Percentiles rank a stretch among this genome's conserved stretches.
Conservation (phyloP, 2,329 filamentous ascomycete genomes). For the Fusarium albosuccineum region DNA sequence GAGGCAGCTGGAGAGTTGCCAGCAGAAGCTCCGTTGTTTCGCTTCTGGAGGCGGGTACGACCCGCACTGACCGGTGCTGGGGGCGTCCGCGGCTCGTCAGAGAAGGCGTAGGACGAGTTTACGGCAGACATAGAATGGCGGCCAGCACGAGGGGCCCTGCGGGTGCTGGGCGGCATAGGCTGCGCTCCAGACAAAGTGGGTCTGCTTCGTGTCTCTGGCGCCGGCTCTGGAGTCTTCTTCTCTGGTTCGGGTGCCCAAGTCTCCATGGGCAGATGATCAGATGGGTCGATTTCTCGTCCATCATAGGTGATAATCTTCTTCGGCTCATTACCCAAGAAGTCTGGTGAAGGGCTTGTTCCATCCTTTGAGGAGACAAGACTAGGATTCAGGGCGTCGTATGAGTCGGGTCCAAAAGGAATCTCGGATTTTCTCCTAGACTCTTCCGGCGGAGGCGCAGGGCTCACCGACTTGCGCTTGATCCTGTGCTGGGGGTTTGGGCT, state of each 20-base stretch:
- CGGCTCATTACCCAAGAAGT: slow-evolving; percentile 64
- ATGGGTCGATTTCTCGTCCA: slow-evolving; percentile 82
- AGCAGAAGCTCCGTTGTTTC: slow-evolving; percentile 61
- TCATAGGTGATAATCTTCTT: slow-evolving; percentile 80
- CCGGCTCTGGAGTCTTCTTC: slow-evolving; percentile 53
- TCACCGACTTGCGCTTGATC: slow-evolving; percentile 79
- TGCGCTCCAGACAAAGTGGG: slow-evolving; percentile 66
- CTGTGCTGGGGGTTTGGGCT: slow-evolving; percentile 63
- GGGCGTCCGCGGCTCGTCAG: slow-evolving; percentile 51
- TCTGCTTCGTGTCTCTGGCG: slow-evolving; percentile 54
- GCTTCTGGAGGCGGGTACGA: slow-evolving; percentile 76
- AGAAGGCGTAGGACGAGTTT: slow-evolving; percentile 48
- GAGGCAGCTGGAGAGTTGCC: slow-evolving; percentile 54
- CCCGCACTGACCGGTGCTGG: slow-evolving; percentile 53
- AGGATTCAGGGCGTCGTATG: slow-evolving; percentile 80
- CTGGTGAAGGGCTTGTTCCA: slow-evolving; percentile 53
- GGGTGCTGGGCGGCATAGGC: slow-evolving; percentile 63
- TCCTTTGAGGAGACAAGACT: slow-evolving; percentile 53
- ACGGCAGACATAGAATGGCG: slow-evolving; percentile 62
- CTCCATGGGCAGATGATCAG: slow-evolving; percentile 82
- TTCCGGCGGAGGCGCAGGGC: slow-evolving; percentile 71
- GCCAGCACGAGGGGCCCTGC: slow-evolving; percentile 65
- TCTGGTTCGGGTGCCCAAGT: slow-evolving; percentile 84
- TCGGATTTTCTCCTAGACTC: slow-evolving; percentile 68
- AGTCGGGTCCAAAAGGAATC: slow-evolving; percentile 80